phyloP scores from a whole-genome alignment of 83 land plant genomes.

The Thuja plicata region DNA sequence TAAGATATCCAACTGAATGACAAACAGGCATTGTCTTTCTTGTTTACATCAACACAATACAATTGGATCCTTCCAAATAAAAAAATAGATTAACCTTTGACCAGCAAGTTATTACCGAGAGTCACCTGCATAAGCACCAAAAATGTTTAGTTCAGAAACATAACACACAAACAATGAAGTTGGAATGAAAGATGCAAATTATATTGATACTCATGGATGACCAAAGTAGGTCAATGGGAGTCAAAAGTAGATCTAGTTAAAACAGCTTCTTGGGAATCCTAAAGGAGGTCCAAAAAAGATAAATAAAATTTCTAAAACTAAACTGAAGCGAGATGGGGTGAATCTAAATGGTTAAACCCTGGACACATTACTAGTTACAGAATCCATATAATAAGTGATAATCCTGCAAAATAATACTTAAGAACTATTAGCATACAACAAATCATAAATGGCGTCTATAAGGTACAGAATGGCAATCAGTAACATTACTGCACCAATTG shows the following conservation, averaged over 20 bases:
- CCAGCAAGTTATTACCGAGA: neutral
- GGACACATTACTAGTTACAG: neutral
- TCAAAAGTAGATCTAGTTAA: neutral
- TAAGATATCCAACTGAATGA: neutral
- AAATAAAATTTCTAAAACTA: neutral
- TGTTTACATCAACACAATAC: neutral
- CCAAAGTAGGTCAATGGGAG: neutral
- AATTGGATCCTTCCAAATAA: neutral
- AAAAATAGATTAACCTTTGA: neutral
- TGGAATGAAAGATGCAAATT: neutral
- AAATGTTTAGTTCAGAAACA: neutral
- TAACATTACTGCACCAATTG: neutral
- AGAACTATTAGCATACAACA: neutral
- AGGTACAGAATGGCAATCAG: neutral
- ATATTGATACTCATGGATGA: neutral
- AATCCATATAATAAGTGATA: neutral
- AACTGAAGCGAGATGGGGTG: neutral
- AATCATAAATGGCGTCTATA: neutral
- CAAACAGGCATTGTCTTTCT: neutral
- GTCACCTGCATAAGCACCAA: neutral
- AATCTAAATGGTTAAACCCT: neutral
- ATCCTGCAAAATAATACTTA: neutral
- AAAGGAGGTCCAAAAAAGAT: neutral
- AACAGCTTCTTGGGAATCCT: neutral
- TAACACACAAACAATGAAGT: neutral